Conservation (phyloP, 208 protist genomes). For the Lotmaria passim region DNA sequence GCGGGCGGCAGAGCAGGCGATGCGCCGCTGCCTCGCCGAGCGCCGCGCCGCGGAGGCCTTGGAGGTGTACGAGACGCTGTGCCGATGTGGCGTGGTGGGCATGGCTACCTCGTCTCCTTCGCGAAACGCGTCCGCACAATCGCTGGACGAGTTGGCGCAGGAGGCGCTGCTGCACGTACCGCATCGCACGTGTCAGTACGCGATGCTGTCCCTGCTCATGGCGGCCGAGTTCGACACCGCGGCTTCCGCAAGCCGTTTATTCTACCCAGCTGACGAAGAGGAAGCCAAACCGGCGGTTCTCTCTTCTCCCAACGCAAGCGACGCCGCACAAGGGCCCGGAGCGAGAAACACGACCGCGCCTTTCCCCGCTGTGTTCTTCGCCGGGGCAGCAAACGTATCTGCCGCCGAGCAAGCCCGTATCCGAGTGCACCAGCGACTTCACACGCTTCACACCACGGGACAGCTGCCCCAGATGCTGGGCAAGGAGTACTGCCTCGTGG, state of each 20-base stretch:
- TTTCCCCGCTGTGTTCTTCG: too few relatives aligned
- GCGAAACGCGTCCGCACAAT: neutral
- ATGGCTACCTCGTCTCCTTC: neutral
- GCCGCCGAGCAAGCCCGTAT: constrained; percentile 65
- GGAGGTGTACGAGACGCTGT: constrained; percentile 52
- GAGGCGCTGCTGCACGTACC: constrained; percentile 23
- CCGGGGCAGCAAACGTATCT: too few relatives aligned
- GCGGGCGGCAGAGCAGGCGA: constrained; percentile 34
- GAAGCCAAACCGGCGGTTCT: neutral
- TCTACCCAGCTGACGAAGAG: neutral
- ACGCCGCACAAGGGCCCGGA: too few relatives aligned
- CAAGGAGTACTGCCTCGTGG: constrained; percentile 61
- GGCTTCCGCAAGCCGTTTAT: neutral
- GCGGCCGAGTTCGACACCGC: constrained; percentile 25
- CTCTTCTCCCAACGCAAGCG: neutral
- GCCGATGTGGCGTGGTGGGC: constrained; percentile 39
- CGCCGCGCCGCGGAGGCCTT: constrained; percentile 58
- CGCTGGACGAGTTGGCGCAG: constrained; percentile 29
- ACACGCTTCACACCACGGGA: constrained; percentile 51
- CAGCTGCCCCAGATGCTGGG: constrained; percentile 54
- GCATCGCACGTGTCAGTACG: constrained; percentile 11
- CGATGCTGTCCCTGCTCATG: constrained; percentile 31
- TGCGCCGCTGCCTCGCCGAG: constrained; percentile 60
- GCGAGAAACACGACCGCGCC: too few relatives aligned
- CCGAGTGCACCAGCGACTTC: constrained; percentile 50